Base-by-base conservation (phyloP, 495 filamentous ascomycete species). In the Aspergillus saccharolyticus region DNA sequence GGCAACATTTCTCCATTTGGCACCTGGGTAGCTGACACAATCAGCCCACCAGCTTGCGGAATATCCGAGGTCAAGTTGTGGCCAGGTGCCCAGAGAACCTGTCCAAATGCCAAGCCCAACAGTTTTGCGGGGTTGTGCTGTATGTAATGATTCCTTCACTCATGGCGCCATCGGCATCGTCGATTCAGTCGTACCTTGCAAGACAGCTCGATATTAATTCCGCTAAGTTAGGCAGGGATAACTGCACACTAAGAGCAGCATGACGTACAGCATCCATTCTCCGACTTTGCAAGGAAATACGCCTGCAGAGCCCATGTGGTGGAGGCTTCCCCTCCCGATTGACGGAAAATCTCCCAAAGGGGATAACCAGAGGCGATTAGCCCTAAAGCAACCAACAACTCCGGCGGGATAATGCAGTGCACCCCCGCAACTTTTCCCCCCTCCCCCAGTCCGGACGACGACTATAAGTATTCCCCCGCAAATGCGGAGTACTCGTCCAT, bases 381-480 rank as follows among this genome's bases (percentile, higher is more conserved):
- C 33, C 33, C 33, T 39, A 39, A 12, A 39, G 14, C 6, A 47
- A 45, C 17, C 6, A 47, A 45, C 17, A 45, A 47, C 44, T 47
- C 44, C 44, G 44, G 44, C 19, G 44, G 44, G 44, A 47, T 47
- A 47, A n/a, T n/a, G n/a, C n/a, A n/a, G n/a, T 47, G 44, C 44
- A 47, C 44, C 44, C n/a, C 19, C 44, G 44, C 44, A 47, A 21
- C 44, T 19, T 19, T n/a, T n/a, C n/a, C n/a, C n/a, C n/a, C n/a
- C n/a, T n/a, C n/a, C 44, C 19, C 12, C 44, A 15, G 14, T 2
- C 14, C 33, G 33, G 33, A 15, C 4, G 33, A 15, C 4, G 5
- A 39, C 33, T 39, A 39, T 39, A 39, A 39, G n/a, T n/a, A 39
- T 6, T 39, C 33, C 33, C 33, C 33, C 33, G 33, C 33, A 39